Conservation (phyloP, 345 rosid genomes). For the Cardiospermum halicacabum region DNA sequence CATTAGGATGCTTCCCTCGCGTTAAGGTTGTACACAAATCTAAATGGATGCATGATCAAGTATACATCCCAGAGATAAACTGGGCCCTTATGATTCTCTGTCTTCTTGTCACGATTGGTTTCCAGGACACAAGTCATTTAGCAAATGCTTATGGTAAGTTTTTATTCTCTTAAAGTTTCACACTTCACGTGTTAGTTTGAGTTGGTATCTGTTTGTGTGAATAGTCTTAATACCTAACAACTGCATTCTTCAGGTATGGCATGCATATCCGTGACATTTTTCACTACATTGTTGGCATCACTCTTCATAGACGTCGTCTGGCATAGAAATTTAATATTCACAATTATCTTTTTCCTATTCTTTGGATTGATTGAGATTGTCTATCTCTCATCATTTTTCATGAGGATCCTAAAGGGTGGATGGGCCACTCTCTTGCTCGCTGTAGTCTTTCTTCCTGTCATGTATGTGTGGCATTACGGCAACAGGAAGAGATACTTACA, state of each 20-base stretch:
- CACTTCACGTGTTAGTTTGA: no score
- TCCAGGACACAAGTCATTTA: conserved; percentile 49
- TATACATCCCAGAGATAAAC: conserved; percentile 91
- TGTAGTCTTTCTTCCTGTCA: conserved; percentile 35
- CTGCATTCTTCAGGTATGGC: conserved; percentile 60
- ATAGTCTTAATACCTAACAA: no score
- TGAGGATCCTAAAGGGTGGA: conserved; percentile 68
- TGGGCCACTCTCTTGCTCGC: conserved; percentile 78
- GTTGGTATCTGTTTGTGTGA: no score
- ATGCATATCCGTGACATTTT: conserved; percentile 53
- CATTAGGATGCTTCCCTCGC: conserved; percentile 91
- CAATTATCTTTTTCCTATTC: conserved; percentile 48
- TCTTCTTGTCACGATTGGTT: conserved; percentile 58
- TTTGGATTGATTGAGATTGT: conserved; percentile 69
- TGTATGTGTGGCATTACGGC: conserved; percentile 86
- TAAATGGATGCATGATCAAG: conserved; percentile 76
- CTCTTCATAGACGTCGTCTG: conserved; percentile 72
- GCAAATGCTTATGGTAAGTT: conserved; percentile 85
- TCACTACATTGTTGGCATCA: conserved; percentile 69
- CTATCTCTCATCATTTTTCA: conserved; percentile 54
- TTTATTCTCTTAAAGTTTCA: not conserved
- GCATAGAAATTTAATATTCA: conserved; percentile 41
- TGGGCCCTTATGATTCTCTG: conserved; percentile 92
- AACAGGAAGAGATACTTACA: conserved; percentile 67
- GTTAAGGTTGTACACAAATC: conserved; percentile 85